These are phyloP conservation scores for Aspergillus fijiensis DNA, from an alignment of 2,329 filamentous ascomycete species.

Conservation along the genomic window DNA sequence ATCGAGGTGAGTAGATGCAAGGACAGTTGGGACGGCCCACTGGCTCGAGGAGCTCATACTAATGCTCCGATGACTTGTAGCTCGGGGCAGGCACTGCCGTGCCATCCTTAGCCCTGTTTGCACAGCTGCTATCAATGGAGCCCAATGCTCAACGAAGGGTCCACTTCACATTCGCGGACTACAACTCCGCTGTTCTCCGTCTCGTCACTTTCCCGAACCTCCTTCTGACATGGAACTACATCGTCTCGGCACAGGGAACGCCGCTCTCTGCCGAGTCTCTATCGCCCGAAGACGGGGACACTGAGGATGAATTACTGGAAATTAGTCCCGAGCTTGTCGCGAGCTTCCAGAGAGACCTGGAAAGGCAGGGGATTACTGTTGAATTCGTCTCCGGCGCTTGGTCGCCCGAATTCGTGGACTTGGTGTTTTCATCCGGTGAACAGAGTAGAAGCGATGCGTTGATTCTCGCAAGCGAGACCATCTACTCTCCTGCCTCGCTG, in stretches of 20 bases:
- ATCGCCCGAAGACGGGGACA: slow-evolving; percentile 10
- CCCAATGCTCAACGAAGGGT: slow-evolving; percentile 25
- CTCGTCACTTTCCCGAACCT: slow-evolving; percentile 63
- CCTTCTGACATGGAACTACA: slow-evolving; percentile 54
- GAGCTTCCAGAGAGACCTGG: slow-evolving; percentile 48
- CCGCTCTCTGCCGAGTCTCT: slow-evolving; percentile 1
- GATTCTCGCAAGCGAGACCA: slow-evolving; percentile 63
- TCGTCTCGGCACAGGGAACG: slow-evolving; percentile 14
- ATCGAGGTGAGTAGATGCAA: slow-evolving; percentile 33
- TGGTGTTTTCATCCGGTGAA: slow-evolving; percentile 40
- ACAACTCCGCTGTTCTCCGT: slow-evolving; percentile 60
- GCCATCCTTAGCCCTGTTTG: slow-evolving; percentile 56
- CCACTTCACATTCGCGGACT: slow-evolving; percentile 60
- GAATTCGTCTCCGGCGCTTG: slow-evolving; percentile 62
- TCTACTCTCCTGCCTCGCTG: slow-evolving; percentile 59
- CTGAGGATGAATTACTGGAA: slow-evolving; percentile 45
- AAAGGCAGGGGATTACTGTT: slow-evolving; percentile 46
- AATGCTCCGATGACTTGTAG: slow-evolving; percentile 26
- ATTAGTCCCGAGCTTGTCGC: slow-evolving; percentile 50
- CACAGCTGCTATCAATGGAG: slow-evolving; percentile 45
- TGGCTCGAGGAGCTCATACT: neutral
- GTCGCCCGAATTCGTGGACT: slow-evolving; percentile 49
- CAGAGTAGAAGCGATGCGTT: slow-evolving; percentile 41
- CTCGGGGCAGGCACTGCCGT: slow-evolving; percentile 65
- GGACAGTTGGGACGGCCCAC: no score